A percentile compares a stretch with the other conserved stretches of the same genome.
Conservation (phyloP, 192 early-diverging fungal genomes). For the Coemansia sp. region DNA sequence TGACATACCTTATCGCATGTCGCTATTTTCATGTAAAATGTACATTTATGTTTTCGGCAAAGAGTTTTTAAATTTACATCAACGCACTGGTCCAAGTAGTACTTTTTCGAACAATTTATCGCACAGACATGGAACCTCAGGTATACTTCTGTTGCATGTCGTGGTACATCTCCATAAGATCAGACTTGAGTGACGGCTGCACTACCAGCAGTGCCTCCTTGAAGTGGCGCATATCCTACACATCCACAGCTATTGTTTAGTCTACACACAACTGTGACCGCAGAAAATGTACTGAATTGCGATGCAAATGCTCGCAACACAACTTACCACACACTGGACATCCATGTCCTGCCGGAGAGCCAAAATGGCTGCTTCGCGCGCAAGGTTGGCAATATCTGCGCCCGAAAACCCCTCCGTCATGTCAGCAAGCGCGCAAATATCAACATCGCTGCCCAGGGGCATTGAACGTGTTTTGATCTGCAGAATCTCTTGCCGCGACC, state of each 20-base stretch:
- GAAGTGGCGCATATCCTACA: slow-evolving; percentile 46
- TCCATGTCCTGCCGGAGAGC: slow-evolving; percentile 23
- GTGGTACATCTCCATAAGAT: slow-evolving; percentile 62
- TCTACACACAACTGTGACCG: slow-evolving; percentile 43
- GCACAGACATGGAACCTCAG: no score
- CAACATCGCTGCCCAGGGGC: slow-evolving; percentile 54
- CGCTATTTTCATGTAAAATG: no score
- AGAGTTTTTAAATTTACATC: no score
- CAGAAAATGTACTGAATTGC: background rate
- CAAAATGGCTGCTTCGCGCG: slow-evolving; percentile 75
- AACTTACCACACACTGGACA: background rate
- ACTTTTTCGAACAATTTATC: no score
- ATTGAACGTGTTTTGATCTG: slow-evolving; percentile 55
- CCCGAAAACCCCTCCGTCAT: slow-evolving; percentile 90
- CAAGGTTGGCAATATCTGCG: slow-evolving; percentile 84
- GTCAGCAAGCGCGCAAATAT: slow-evolving; percentile 56
- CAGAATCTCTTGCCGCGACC: slow-evolving; percentile 66
- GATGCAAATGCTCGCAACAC: no score
- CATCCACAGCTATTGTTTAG: no score
- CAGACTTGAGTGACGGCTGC: slow-evolving; percentile 60
- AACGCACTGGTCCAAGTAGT: no score
- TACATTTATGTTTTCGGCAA: no score
- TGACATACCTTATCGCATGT: no score
- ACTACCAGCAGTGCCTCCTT: slow-evolving; percentile 52
- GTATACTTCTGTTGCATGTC: slow-evolving; percentile 16